These are phyloP conservation scores for Calocybe indica DNA, from an alignment of 768 basidiomycete species.

Conservation along the genomic window DNA sequence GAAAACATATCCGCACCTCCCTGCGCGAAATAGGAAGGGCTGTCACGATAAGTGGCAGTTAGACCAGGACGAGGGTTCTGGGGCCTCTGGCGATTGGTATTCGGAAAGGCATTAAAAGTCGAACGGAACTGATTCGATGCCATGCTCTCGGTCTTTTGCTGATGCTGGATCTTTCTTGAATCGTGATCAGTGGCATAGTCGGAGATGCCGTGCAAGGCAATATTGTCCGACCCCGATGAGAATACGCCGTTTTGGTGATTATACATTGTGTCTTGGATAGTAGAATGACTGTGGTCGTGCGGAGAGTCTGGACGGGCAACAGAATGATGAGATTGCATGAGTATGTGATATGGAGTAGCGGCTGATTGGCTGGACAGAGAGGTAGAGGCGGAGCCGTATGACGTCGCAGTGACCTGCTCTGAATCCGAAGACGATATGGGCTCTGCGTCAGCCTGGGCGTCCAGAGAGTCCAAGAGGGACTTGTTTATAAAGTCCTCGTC, in stretches of 20 bases:
- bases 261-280: slow-evolving; percentile 28
- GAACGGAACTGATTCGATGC: slow-evolving; percentile 26
- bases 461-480: slow-evolving; percentile 75
- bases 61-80: slow-evolving; percentile 28
- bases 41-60: slow-evolving; percentile 29
- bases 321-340: slow-evolving; percentile 39
- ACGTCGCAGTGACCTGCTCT: slow-evolving; percentile 38
- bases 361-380: slow-evolving; percentile 50
- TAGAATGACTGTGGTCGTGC: no score
- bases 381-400: slow-evolving; percentile 45
- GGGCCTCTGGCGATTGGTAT: slow-evolving; percentile 36
- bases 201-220: slow-evolving; percentile 27
- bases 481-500: slow-evolving; percentile 87
- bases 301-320: slow-evolving; percentile 45
- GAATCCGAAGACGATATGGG: slow-evolving; percentile 51
- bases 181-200: slow-evolving; percentile 33
- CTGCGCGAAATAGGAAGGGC: slow-evolving; percentile 23
- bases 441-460: slow-evolving; percentile 81
- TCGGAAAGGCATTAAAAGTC: slow-evolving; percentile 34
- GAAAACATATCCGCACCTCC: slow-evolving; percentile 27
- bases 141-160: slow-evolving; percentile 27
- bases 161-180: slow-evolving; percentile 26
- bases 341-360: slow-evolving; percentile 46
- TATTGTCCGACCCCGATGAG: slow-evolving; percentile 10
- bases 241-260: slow-evolving; percentile 14